Conservation (phyloP, 371 early-diverging fungal species). For the Apophysomyces ossiformis region DNA sequence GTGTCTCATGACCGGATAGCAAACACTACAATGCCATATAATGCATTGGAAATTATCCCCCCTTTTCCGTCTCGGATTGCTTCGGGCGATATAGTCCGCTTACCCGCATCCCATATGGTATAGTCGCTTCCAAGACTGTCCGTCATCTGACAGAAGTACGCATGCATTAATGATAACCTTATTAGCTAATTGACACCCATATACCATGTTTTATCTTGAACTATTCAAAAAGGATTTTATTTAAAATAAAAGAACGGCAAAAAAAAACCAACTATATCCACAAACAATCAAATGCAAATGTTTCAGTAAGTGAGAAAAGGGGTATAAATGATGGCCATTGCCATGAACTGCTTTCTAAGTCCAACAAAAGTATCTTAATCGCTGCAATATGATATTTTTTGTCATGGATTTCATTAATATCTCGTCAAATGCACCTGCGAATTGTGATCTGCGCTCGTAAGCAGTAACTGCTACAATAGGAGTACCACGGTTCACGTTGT, state of each 20-base stretch:
- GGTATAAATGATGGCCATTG: neutral
- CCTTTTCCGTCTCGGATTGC: neutral
- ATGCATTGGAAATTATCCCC: neutral
- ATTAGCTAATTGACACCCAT: no score
- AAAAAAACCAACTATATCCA: neutral
- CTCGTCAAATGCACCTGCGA: constrained; percentile 74
- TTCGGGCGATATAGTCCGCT: neutral
- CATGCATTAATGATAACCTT: neutral
- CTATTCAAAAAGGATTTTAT: no score
- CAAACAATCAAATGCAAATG: neutral
- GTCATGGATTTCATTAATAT: constrained; percentile 77
- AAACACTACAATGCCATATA: neutral
- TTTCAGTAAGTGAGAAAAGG: neutral
- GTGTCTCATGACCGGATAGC: neutral
- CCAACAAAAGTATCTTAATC: constrained; percentile 53
- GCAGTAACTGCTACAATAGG: constrained; percentile 79
- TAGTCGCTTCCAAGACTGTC: neutral
- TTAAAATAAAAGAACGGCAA: no score
- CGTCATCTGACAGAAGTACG: neutral
- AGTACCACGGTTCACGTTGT: constrained; percentile 74
- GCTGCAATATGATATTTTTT: constrained; percentile 59
- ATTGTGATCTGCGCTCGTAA: constrained; percentile 63
- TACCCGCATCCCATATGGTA: neutral
- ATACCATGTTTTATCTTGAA: no score
- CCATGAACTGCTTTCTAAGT: neutral